Evolutionary conservation across 2,329 filamentous ascomycete genomes (phyloP), one percentile per base, ranked within the genome.

Genomic region (Colletotrichum sp.): DNA sequence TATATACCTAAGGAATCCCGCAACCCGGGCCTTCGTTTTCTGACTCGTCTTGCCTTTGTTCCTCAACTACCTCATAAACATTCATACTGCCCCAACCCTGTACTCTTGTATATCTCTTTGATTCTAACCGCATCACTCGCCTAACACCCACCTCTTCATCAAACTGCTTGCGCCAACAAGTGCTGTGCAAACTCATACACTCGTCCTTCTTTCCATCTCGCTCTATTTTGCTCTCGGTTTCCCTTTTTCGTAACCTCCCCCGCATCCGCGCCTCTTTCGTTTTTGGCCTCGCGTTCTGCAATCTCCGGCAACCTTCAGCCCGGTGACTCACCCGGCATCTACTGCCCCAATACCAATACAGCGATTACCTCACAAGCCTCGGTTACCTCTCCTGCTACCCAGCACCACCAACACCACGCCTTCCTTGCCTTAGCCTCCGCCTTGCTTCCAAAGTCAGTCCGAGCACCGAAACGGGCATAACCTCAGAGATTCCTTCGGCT

Each of bases 271-370:
- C 36, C 39, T 28, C 49, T 34, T 28, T 49, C 44, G 44, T 49
- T 49, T 44, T 44, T 44, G 39, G 10, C 30, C 49, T 13, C 67
- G 10, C 24, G 24, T n/a, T 59, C 55, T 15, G n/a, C 34, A 36
- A 30, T 8, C 30, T 26, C 60, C 44, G 55, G 52, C 24, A 28
- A 26, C 28, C 36, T 32, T 55, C 21, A 28, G 69, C 28, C 62
- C 39, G 69, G 73, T 72, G 73, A 75, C 73, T 75, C 73, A 75
- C 73, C 63, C 69, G 73, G 69, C 63, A 63, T 63, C 55, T 72
- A 63, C 63, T 70, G 26, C 72, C 63, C 63, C 57, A 21, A 59
- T 55, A 62, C 26, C 18, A 62, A 32, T 12, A n/a, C 59, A 32
- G 28, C 18, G 59, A 60, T 26, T 71, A 71, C 44, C 16, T 73